Conservation (phyloP, 176 grass and related monocot species). For the Triticum turgidum region DNA sequence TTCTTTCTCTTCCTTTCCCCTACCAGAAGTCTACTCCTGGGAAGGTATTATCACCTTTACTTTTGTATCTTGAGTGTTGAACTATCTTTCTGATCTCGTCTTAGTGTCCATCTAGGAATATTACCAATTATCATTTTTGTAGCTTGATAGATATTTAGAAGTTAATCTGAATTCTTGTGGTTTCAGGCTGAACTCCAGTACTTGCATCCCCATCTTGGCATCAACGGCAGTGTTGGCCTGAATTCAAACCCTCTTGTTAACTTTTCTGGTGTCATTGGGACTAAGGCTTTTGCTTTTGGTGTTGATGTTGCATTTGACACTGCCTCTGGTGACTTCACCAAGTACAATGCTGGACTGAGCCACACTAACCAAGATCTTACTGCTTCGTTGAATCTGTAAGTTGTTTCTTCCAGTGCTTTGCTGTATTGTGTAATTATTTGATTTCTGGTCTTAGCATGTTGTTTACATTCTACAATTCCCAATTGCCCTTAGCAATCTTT, state of each 20-base stretch:
- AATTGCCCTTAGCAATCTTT: neutral
- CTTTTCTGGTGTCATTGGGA: constrained; percentile 65
- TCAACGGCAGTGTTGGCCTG: constrained; percentile 60
- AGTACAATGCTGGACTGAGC: constrained; percentile 74
- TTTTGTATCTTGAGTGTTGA: neutral
- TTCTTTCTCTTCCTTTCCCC: constrained; percentile 63
- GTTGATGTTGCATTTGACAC: constrained; percentile 72
- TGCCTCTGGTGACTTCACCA: constrained; percentile 58
- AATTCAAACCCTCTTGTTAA: constrained; percentile 68
- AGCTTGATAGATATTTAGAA: neutral
- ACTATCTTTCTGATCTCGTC: constrained; percentile 46
- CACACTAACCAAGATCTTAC: constrained; percentile 43
- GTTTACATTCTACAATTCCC: neutral
- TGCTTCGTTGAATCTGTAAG: constrained; percentile 66
- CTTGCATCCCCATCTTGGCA: constrained; percentile 65
- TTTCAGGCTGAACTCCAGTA: constrained; percentile 78
- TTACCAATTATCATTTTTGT: neutral
- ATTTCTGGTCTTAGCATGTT: neutral
- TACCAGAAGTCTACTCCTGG: constrained; percentile 44
- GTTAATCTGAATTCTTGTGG: neutral
- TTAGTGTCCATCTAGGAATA: constrained; percentile 41
- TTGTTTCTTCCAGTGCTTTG: constrained; percentile 12
- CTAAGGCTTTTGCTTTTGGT: constrained; percentile 54
- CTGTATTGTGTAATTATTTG: neutral
- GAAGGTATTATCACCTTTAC: constrained; percentile 40